Evolutionary conservation across 2,329 filamentous ascomycete genomes (phyloP), one percentile per base, ranked within the genome.

Genomic region (Lasiodiplodia citricola): DNA sequence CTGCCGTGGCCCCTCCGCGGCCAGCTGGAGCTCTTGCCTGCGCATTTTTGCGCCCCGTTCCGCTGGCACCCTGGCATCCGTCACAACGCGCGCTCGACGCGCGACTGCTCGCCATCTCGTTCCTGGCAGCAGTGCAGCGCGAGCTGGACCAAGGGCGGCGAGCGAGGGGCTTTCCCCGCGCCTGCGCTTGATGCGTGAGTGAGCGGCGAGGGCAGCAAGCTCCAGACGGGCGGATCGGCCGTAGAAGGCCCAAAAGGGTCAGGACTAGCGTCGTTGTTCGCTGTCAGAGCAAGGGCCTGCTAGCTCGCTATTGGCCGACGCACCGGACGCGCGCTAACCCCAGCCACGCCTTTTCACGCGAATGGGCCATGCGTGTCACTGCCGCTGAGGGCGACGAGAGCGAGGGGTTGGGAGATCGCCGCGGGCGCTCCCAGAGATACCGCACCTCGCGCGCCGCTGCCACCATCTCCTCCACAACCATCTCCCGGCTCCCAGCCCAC

Each of bases 311-410:
- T 50, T 50, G 41, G 58, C 58, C 41, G 23, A 18, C 58, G 58
- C 58, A 18, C 10, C 3, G 35, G 21, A n/a, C 55, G 52, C 28
- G 52, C 52, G 54, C 31, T 31, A 38, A 14, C 38, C 58, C 58
- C 58, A 63, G 41, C 58, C 58, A 63, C 58, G 25, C 58, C 41
- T 35, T 63, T 47, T 62, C 58, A 23, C 25, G 41, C 58, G 38
- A 62, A 47, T 62, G 38, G 44, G 23, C 57, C 38, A 62, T 62
- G 58, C 58, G 58, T 62, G 58, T 62, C 58, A 62, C 58, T 63
- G 41, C 58, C 58, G 57, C 56, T 21, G 56, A 58, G 55, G 35
- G 11, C 56, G 41, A 21, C 14, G 38, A 62, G 57, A 31, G 57
- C 57, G 57, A 62, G 57, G 57, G 57, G 57, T 25, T 37, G 58